Percentiles rank a stretch among this genome's conserved stretches.
These are phyloP conservation scores for Termitomyces sp. DNA, from an alignment of 768 basidiomycete genomes.

Conservation along the genomic window DNA sequence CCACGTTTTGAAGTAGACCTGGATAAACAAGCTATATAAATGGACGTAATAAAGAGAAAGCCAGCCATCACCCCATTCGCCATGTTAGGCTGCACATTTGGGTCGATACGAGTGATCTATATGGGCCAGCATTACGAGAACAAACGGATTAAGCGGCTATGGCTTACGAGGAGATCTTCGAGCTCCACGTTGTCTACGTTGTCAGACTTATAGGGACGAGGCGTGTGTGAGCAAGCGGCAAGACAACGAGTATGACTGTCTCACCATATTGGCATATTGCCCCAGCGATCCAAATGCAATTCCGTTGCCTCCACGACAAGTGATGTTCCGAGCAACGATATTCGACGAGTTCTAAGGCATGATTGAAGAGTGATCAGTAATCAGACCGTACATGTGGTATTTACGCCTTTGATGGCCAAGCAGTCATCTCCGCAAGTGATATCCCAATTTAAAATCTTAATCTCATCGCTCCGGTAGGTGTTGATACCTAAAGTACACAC, in stretches of 20 bases:
- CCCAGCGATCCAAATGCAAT: conserved; percentile 58
- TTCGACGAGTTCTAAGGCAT: conserved; percentile 44
- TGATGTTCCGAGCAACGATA: conserved; percentile 40
- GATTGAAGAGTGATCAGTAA: background rate
- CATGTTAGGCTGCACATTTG: conserved; percentile 53
- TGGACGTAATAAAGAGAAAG: background rate
- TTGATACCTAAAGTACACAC: conserved; percentile 35
- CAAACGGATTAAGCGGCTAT: background rate
- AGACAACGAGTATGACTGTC: conserved; percentile 1
- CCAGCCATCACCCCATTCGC: conserved; percentile 30
- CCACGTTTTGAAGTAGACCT: conserved; percentile 59
- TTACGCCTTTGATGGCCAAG: conserved; percentile 57
- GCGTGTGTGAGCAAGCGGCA: background rate
- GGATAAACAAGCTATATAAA: conserved; percentile 1
- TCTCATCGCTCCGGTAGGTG: conserved; percentile 45
- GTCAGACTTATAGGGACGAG: conserved; percentile 34
- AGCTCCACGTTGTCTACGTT: conserved; percentile 47
- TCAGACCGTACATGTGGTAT: conserved; percentile 14
- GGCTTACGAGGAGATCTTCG: conserved; percentile 38
- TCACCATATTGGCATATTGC: conserved; percentile 48
- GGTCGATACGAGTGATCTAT: conserved; percentile 43
- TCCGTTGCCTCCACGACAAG: conserved; percentile 55
- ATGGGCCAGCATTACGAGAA: background rate
- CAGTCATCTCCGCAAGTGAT: conserved; percentile 63
- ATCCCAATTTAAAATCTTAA: conserved; percentile 52